Evolutionary conservation across 345 rosid species (phyloP).

Genomic region (Orychophragmus violaceus): DNA sequence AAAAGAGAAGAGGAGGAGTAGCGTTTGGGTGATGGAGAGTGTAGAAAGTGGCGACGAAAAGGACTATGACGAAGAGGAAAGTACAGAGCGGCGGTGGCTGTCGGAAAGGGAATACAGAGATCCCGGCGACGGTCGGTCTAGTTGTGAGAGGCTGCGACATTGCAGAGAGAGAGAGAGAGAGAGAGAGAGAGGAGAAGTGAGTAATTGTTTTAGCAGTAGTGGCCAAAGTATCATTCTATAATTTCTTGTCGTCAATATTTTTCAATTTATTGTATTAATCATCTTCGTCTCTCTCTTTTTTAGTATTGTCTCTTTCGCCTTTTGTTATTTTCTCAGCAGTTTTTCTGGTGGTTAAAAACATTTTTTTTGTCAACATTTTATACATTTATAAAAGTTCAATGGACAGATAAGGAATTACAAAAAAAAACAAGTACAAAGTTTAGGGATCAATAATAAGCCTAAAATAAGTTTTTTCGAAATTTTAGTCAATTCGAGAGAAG

Average conservation of each 20-base stretch:
- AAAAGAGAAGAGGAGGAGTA: not conserved
- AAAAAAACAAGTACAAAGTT: no score
- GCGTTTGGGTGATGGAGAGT: conserved; percentile 37
- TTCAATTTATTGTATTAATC: not conserved
- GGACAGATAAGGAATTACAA: no score
- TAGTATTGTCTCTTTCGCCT: conserved; percentile 1
- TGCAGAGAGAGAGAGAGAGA: conserved; percentile 12
- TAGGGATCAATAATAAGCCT: no score
- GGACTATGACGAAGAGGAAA: conserved; percentile 42
- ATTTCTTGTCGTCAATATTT: no score
- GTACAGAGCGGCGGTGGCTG: conserved; percentile 45
- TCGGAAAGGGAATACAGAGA: conserved; percentile 21
- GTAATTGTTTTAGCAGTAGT: conserved; percentile 5
- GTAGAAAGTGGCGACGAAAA: conserved; percentile 53
- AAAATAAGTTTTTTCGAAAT: no score
- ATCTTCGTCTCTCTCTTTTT: not conserved
- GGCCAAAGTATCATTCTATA: conserved; percentile 3
- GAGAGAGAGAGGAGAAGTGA: not conserved
- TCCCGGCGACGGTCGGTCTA: conserved; percentile 28
- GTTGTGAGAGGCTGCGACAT: conserved; percentile 43
- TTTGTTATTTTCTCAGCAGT: not conserved
- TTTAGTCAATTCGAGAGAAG: no score
- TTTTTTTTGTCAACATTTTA: no score
- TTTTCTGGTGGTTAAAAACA: not conserved
- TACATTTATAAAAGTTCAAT: no score